phyloP scores from a whole-genome alignment of 2,329 filamentous ascomycete genomes.

The Claviceps sp. region DNA sequence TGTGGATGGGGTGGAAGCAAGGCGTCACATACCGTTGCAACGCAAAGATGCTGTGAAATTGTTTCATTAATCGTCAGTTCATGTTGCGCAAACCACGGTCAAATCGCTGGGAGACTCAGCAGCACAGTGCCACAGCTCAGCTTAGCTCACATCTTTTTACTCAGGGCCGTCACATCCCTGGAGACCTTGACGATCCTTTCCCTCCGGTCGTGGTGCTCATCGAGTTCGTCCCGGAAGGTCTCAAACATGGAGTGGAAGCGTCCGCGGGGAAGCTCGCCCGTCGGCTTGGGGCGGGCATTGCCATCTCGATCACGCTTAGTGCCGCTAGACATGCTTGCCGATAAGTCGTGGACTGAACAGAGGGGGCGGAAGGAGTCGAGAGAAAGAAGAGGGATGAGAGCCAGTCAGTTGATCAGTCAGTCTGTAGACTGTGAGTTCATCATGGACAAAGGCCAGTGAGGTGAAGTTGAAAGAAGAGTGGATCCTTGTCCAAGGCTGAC shows the following conservation, averaged over 20 bases:
- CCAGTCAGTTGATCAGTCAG: neutral
- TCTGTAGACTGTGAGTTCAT: neutral
- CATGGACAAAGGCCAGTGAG: neutral
- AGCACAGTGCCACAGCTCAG: neutral
- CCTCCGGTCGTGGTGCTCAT: slow-evolving; percentile 85
- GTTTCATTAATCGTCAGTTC: neutral
- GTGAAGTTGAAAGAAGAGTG: neutral
- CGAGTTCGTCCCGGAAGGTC: slow-evolving; percentile 71
- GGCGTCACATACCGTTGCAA: slow-evolving; percentile 22
- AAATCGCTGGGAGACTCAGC: neutral
- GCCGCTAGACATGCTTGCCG: slow-evolving; percentile 22
- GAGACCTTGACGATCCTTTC: slow-evolving; percentile 85
- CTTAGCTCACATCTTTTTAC: slow-evolving; percentile 78
- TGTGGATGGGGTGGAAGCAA: neutral
- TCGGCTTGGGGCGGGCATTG: slow-evolving; percentile 27
- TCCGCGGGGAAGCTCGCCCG: slow-evolving; percentile 21
- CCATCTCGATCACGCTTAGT: slow-evolving; percentile 42
- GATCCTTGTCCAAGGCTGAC: neutral
- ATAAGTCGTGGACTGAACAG: neutral
- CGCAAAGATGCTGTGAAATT: slow-evolving; percentile 21
- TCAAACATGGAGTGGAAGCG: slow-evolving; percentile 67
- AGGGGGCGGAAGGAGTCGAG: no score
- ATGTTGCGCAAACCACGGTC: no score
- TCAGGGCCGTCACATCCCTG: slow-evolving; percentile 81
- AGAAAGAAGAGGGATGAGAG: neutral